These are phyloP conservation scores for Tubosaeta sp. DNA, from an alignment of 768 basidiomycete genomes.

Conservation along the genomic window DNA sequence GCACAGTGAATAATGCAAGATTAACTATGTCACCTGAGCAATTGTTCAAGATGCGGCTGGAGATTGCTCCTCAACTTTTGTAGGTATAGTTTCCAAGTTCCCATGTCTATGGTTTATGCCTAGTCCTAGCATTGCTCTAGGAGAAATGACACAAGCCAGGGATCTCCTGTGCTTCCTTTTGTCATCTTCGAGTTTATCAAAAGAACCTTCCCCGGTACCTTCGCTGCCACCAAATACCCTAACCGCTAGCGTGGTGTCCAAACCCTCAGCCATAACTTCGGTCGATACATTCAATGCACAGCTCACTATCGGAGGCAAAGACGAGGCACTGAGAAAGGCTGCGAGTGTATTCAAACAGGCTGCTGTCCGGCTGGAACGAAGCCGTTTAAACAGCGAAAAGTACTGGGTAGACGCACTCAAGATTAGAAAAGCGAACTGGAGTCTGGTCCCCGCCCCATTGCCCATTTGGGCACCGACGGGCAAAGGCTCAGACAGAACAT, in stretches of 20 bases:
- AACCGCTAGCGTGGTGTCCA: slow-evolving; percentile 61
- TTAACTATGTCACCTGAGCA: slow-evolving; percentile 70
- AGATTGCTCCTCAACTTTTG: slow-evolving; percentile 69
- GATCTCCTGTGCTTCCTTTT: slow-evolving; percentile 64
- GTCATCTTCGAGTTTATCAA: slow-evolving; percentile 33
- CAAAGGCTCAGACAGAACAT: slow-evolving; percentile 75
- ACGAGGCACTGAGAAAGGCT: slow-evolving; percentile 72
- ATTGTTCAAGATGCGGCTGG: slow-evolving; percentile 65
- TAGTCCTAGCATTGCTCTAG: slow-evolving; percentile 56
- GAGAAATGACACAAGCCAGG: slow-evolving; percentile 75
- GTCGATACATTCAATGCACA: slow-evolving; percentile 72
- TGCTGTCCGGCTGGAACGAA: slow-evolving; percentile 63
- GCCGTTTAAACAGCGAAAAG: slow-evolving; percentile 56
- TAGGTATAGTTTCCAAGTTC: slow-evolving; percentile 37
- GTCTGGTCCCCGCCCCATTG: slow-evolving; percentile 72
- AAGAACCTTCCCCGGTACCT: slow-evolving; percentile 28
- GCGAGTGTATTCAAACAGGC: slow-evolving; percentile 66
- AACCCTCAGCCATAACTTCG: slow-evolving; percentile 60
- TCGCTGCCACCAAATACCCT: slow-evolving; percentile 36
- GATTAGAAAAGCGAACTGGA: slow-evolving; percentile 75
- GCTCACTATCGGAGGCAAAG: slow-evolving; percentile 72
- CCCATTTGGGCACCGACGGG: slow-evolving; percentile 65
- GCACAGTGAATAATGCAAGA: slow-evolving; percentile 27
- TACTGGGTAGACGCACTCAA: slow-evolving; percentile 84
- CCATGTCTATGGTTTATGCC: slow-evolving; percentile 12